Conservation (phyloP, 768 basidiomycete genomes). For the Pleurotus citrinopileatus region DNA sequence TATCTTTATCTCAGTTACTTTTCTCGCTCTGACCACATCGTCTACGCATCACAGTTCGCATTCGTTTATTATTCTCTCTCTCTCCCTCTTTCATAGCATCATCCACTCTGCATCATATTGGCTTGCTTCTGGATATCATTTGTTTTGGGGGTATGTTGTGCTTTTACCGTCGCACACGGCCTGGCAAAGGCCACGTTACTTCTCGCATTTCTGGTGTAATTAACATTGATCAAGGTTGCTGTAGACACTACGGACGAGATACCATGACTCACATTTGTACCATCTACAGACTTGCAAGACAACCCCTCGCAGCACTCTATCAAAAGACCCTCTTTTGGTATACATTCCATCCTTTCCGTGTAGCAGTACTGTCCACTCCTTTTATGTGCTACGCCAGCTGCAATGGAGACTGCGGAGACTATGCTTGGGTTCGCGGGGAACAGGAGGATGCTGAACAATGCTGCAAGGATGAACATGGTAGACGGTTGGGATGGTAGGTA, state of each 20-base stretch:
- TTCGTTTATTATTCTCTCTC: not conserved
- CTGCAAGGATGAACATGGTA: not conserved
- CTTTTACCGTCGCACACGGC: not conserved
- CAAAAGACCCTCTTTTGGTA: not conserved
- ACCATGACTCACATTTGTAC: not conserved
- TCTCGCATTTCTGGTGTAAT: too few relatives aligned
- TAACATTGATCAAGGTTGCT: too few relatives aligned
- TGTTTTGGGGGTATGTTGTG: not conserved
- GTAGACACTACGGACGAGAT: not conserved
- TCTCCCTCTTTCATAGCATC: not conserved
- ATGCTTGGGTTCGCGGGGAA: too few relatives aligned
- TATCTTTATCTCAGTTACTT: conserved; percentile 9
- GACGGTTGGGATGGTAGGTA: not conserved
- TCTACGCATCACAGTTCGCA: conserved; percentile 6
- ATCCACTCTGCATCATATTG: not conserved
- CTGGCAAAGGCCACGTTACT: not conserved
- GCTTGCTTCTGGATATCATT: not conserved
- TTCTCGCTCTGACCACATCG: not conserved
- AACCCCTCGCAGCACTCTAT: not conserved
- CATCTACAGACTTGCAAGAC: not conserved
- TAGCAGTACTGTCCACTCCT: not conserved
- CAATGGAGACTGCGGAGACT: too few relatives aligned
- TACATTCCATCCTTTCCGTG: not conserved
- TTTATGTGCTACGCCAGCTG: not conserved
- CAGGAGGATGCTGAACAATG: too few relatives aligned